These are phyloP conservation scores for Cryptococcus wingfieldii DNA, from an alignment of 1,284 basidiomycete genomes.

Conservation along the genomic window DNA sequence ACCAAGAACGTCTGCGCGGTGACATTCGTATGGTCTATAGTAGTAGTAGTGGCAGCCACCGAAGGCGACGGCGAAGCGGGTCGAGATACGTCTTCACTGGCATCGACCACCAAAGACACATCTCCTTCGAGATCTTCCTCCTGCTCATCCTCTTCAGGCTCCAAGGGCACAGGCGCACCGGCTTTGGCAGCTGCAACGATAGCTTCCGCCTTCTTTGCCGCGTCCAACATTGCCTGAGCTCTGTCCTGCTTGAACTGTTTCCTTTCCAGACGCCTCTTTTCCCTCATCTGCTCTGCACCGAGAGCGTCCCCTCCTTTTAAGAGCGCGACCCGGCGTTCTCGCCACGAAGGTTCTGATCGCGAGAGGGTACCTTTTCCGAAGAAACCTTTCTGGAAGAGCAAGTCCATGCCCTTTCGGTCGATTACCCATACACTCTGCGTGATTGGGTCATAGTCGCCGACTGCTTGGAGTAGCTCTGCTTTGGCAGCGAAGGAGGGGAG, in stretches of 20 bases:
- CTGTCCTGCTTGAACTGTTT: conserved; percentile 88
- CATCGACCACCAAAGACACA: conserved; percentile 1
- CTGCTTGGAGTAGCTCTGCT: conserved; percentile 26
- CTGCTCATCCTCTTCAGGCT: neutral
- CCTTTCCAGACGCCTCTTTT: conserved; percentile 74
- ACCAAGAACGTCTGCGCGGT: conserved; percentile 48
- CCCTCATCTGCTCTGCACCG: conserved; percentile 71
- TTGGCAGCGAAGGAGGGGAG: conserved; percentile 10
- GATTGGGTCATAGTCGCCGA: conserved; percentile 63
- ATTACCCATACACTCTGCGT: conserved; percentile 78
- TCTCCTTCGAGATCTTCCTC: conserved; percentile 6
- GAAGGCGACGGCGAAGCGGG: conserved; percentile 15
- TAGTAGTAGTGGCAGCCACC: conserved; percentile 6
- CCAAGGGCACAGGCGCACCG: neutral
- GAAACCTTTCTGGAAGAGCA: conserved; percentile 87
- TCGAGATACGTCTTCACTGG: neutral
- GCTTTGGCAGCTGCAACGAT: conserved; percentile 27
- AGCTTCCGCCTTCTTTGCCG: conserved; percentile 48
- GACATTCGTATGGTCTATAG: conserved; percentile 29
- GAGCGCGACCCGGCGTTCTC: conserved; percentile 67
- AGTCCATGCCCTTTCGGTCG: conserved; percentile 58
- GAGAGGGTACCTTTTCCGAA: conserved; percentile 95
- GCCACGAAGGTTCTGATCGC: conserved; percentile 92
- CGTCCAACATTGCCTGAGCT: conserved; percentile 47
- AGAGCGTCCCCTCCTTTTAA: conserved; percentile 45